These are phyloP conservation scores for Daldinia caldariorum DNA, from an alignment of 495 filamentous ascomycete genomes.

Conservation along the genomic window DNA sequence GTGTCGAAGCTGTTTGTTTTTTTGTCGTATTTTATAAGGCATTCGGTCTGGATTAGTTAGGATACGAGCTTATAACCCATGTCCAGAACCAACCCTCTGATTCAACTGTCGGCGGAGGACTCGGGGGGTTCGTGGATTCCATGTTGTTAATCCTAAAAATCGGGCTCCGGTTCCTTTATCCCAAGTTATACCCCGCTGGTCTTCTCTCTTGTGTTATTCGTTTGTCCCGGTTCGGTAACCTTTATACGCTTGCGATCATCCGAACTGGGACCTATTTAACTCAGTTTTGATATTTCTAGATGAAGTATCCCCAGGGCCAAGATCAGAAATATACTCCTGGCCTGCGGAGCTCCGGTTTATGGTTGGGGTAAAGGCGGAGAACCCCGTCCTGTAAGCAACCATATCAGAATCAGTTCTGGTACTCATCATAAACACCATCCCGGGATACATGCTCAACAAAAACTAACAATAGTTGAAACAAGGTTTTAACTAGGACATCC, in stretches of 20 bases:
- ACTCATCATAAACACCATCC: not conserved
- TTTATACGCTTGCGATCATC: not conserved
- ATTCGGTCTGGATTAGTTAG: slow-evolving; percentile 20
- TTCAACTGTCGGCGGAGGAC: slow-evolving; percentile 21
- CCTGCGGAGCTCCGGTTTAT: slow-evolving; percentile 28
- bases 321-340: slow-evolving; percentile 5
- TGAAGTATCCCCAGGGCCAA: not conserved
- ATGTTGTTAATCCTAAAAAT: slow-evolving; percentile 13
- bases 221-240: slow-evolving; percentile 1
- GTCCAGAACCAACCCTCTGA: slow-evolving; percentile 42
- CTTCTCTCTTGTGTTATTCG: not conserved
- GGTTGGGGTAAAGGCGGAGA: slow-evolving; percentile 18
- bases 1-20: not conserved
- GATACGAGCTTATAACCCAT: slow-evolving; percentile 39
- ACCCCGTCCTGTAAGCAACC: slow-evolving; percentile 6
- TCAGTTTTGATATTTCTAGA: not conserved
- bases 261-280: not conserved
- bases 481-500: not conserved
- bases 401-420: not conserved
- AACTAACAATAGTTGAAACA: not conserved
- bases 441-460: slow-evolving; percentile 2
- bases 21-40: not conserved
- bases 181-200: not conserved
- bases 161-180: not conserved
- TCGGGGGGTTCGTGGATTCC: slow-evolving; percentile 29